Evolutionary conservation across 805 yeast genomes (phyloP), one percentile per base, ranked within the genome.

Genomic region (Ogataea saltuana): DNA sequence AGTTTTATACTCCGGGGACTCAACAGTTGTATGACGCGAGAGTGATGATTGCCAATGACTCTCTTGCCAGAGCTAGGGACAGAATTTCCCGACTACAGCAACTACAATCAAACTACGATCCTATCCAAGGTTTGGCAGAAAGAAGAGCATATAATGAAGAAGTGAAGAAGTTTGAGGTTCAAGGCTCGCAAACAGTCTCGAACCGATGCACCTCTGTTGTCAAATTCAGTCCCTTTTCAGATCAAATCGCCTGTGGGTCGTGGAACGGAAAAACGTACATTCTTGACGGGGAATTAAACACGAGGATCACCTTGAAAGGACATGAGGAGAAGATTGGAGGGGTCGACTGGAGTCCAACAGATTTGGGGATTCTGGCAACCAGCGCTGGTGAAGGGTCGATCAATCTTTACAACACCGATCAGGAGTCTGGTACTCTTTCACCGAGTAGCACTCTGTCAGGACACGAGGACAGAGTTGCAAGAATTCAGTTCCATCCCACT

Each of bases 1-100:
- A 88, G 46, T 89, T 85, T 56, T 88, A 80, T 56, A 88, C 96
- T 0, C 95, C 95, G 0, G 96, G 95, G 0, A 63, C 75, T 0
- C 67, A 64, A 3, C 76, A 70, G 5, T 61, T 90, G 8, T 64
- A 72, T 6, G 65, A 70, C 1, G 72, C 79, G 0, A 71, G 98
- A 39, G 59, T 64, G 27, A 46, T 51, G 2, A 69, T 90, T 0
- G 75, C 88, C 0, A 46, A 63, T 4, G 65, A 63, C 42, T 83
- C 96, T 0, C 52, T 85, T 3, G 32, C 42, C 1, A 61, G 61
- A 16, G 75, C 91, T 0, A 56, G 59, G 19, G 25, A 43, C 1
- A 62, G 93, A 46, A 43, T 78, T 0, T 44, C 53, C 5, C 20
- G 19, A 1, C 76, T 75, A 40, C 56, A 58, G 29, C 46, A 61